Conservation (phyloP, 345 rosid species). For the Moricandia arvensis region DNA sequence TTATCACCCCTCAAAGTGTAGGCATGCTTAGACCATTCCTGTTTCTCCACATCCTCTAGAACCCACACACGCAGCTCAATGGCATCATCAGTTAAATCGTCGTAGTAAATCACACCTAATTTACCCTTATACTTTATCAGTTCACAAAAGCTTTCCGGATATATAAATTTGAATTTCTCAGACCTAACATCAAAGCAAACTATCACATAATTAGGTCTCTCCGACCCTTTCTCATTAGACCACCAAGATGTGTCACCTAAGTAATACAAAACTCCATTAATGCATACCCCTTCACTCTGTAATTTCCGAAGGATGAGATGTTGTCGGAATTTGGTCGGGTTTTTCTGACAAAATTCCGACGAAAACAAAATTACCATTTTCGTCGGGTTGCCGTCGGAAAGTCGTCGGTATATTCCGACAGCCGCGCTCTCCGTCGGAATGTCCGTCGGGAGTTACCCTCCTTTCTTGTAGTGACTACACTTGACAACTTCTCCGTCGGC, state of each 20-base stretch:
- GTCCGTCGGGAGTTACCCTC: too few relatives aligned
- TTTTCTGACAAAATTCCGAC: too few relatives aligned
- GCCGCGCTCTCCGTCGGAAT: too few relatives aligned
- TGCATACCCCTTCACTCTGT: too few relatives aligned
- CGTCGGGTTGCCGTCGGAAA: too few relatives aligned
- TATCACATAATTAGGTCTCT: neutral
- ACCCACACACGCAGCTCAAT: neutral
- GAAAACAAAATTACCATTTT: too few relatives aligned
- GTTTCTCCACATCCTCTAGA: neutral
- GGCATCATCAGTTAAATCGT: neutral
- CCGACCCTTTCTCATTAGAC: neutral
- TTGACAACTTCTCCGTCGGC: too few relatives aligned
- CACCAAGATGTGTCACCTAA: neutral
- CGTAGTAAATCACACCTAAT: neutral
- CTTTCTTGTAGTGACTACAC: too few relatives aligned
- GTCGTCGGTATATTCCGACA: too few relatives aligned
- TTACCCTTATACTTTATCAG: constrained; percentile 7
- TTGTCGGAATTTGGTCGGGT: too few relatives aligned
- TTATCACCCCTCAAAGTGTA: neutral
- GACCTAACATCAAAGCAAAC: neutral
- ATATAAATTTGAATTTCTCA: constrained; percentile 1
- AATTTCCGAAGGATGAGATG: too few relatives aligned
- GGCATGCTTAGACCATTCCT: neutral
- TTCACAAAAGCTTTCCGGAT: neutral
- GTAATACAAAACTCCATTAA: neutral